A percentile compares a stretch with the other conserved stretches of the same genome.
phyloP scores from a whole-genome alignment of 331 rosid species.

The Stylosanthes scabra region DNA sequence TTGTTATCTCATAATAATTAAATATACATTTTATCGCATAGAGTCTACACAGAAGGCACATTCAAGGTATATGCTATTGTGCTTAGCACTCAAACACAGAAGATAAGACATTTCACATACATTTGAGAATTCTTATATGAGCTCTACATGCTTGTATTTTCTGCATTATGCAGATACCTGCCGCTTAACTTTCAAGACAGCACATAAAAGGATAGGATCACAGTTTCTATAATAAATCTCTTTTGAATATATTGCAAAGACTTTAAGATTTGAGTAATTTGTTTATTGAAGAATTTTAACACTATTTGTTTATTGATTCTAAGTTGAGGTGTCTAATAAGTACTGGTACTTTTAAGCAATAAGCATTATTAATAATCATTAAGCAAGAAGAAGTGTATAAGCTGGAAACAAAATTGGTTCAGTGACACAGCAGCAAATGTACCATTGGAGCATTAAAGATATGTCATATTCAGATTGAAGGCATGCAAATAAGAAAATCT shows the following conservation, averaged over 20 bases:
- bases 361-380: no score
- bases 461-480: no score
- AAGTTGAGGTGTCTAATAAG: no score
- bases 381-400: no score
- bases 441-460: no score
- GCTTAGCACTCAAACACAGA: background rate
- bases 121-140: background rate
- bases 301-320: no score
- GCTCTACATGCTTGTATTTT: conserved; percentile 1
- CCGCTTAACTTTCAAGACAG: background rate
- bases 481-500: no score
- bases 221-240: background rate
- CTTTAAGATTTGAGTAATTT: no score
- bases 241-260: background rate
- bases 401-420: no score
- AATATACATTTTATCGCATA: background rate
- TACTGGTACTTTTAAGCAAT: no score
- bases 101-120: background rate
- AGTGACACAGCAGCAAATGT: no score
- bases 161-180: background rate
- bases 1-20: conserved; percentile 2
- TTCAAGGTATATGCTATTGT: conserved; percentile 28
- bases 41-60: conserved; percentile 16
- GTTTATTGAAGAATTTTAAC: no score
- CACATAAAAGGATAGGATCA: background rate